Conservation (phyloP, 176 grass and related monocot species). For the Saccharum spontaneum region DNA sequence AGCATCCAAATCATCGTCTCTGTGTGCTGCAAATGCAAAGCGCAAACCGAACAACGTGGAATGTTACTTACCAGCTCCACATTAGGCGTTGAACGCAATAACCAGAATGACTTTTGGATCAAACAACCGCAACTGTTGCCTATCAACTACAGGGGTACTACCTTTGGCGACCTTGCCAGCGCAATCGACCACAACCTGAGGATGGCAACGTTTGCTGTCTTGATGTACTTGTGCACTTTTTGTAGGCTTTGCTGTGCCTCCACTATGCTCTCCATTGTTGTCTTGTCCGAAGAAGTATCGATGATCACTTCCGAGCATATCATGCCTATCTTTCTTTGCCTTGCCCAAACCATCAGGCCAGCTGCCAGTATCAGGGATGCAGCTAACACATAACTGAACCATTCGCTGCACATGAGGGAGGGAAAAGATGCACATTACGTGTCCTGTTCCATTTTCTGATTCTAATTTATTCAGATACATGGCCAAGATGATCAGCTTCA, state of each 20-base stretch:
- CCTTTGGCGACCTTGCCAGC: slow-evolving; percentile 72
- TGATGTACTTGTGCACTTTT: slow-evolving; percentile 57
- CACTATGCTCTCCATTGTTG: slow-evolving; percentile 78
- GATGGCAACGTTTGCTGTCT: slow-evolving; percentile 55
- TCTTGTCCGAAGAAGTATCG: slow-evolving; percentile 67
- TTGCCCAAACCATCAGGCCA: slow-evolving; percentile 65
- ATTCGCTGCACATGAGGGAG: slow-evolving; percentile 48
- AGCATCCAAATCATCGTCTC: slow-evolving; percentile 61
- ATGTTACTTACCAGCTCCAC: not conserved
- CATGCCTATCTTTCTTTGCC: slow-evolving; percentile 30
- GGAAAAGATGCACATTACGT: not conserved
- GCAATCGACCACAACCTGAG: slow-evolving; percentile 70
- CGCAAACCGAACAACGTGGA: not conserved
- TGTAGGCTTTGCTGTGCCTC: slow-evolving; percentile 69
- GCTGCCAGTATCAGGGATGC: slow-evolving; percentile 25
- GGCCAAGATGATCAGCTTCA: not conserved
- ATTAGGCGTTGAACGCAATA: not conserved
- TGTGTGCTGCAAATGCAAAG: slow-evolving; percentile 58
- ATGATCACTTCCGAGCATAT: slow-evolving; percentile 61
- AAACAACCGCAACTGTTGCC: not conserved
- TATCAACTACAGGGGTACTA: slow-evolving; percentile 35
- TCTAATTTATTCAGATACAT: not conserved
- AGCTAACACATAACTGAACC: slow-evolving; percentile 51
- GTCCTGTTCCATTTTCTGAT: not conserved
- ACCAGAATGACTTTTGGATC: not conserved